Evolutionary conservation across 768 basidiomycete species (phyloP).

Genomic region (Boletellus ananas): DNA sequence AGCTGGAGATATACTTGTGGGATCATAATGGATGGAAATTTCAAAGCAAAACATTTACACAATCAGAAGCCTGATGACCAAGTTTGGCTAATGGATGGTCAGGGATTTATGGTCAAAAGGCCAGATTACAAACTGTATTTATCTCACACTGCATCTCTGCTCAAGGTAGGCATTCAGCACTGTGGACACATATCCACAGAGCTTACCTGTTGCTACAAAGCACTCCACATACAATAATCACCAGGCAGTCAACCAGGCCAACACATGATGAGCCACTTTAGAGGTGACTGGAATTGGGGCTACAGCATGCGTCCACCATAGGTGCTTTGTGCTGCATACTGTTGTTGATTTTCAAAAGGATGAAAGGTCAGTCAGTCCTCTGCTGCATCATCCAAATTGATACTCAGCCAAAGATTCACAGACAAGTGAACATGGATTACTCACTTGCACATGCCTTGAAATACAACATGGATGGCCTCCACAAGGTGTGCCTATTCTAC

Average conservation of each 20-base stretch:
- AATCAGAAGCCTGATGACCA: background rate
- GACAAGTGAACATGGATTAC: slow-evolving; percentile 13
- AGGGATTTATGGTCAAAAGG: background rate
- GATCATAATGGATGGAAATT: background rate
- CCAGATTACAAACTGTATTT: background rate
- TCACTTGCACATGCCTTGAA: background rate
- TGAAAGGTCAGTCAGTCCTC: background rate
- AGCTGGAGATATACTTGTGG: background rate
- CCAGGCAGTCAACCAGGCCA: background rate
- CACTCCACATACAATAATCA: background rate
- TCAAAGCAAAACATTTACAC: background rate
- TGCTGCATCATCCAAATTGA: too few species aligned
- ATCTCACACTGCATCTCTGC: too few species aligned
- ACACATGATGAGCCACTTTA: background rate
- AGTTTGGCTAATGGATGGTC: background rate
- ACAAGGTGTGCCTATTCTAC: background rate
- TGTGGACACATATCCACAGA: too few species aligned
- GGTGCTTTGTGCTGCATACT: background rate
- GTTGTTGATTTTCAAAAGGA: background rate
- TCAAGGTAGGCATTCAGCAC: too few species aligned
- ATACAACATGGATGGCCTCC: background rate
- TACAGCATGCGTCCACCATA: background rate
- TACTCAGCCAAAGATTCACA: background rate
- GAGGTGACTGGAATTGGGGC: background rate
- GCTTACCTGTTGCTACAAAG: too few species aligned